Base-by-base conservation (phyloP, 352 stramenopile genomes). In the Pythium graminicola region DNA sequence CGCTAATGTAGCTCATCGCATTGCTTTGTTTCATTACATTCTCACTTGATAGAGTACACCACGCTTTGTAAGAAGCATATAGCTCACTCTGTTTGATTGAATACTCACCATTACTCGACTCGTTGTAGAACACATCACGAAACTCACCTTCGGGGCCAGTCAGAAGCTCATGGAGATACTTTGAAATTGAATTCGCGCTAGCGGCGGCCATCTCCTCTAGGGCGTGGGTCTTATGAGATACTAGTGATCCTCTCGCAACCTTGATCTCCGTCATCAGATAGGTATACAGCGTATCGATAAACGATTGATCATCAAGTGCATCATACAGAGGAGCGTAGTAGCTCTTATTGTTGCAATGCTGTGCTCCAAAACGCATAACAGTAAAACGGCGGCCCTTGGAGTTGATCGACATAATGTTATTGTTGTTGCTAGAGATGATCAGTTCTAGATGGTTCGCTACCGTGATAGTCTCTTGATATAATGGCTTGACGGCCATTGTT, bases 231-330 rank as follows among this genome's bases (percentile, higher is more conserved):
- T 54, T 54, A 6, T 44, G 46, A 13, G 46, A 6, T 6, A 5
- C 22, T 11, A 54, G 14, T 54, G 46, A 54, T 35, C 24, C 24
- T 54, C 17, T 19, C 8, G 17, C 14, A 31, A 54, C 46, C 9
- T 44, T n/a, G 23, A 54, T 44, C 17, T 54, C 19, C 23, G 9
- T 54, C 11, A 43, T 20, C 46, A 54, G 38, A 32, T 54, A 54
- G 16, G 46, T 42, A 54, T 54, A 54, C 44, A 54, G 46, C 29
- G 46, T 54, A 44, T 52, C 45, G 20, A 50, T 35, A 17, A 50
- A 50, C 31, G 31, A 36, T 36, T 36, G 31, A 36, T 36, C 31
- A 36, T 36, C 31, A 36, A 36, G 31, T 36, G 31, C 31, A 14
- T 8, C 14, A 36, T 36, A 36, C 31, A 36, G 31, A 36, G 31